Base-by-base conservation (phyloP, 768 basidiomycete species). In the Dentipellis fragilis region DNA sequence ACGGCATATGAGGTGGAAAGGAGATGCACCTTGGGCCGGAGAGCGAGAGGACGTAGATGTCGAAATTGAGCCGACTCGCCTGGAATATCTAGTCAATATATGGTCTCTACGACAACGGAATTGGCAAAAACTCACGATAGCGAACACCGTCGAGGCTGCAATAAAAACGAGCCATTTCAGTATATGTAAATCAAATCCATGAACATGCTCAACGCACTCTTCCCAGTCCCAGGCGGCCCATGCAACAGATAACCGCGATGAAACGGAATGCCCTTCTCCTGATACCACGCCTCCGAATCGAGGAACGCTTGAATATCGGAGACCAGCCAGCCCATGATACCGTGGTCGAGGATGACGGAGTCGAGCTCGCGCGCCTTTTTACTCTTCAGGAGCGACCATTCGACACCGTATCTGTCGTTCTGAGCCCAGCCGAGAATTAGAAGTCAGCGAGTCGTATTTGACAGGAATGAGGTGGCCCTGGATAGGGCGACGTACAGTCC, bases 1-100 rank as follows among this genome's bases (percentile, higher is more conserved):
- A n/a, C n/a, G n/a, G n/a, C n/a, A n/a, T n/a, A n/a, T 71, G 2
- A 75, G 72, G 1, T 74, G 69, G 65, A 83, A 81, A 0, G 80
- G 10, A 40, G 39, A n/a, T n/a, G n/a, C n/a, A 49, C 48, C 29
- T 49, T 10, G 48, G 21, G 10, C 48, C 48, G 14, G 19, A 49
- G 7, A 49, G 48, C 19, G 48, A 49, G 11, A 49, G 48, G 5
- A 49, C 23, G 22, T 49, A 49, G 9, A 49, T 23, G 19, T 49
- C 48, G 14, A 49, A n/a, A 9, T 35, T 35, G 48, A 22, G 29
- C 23, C 14, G 19, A 16, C 48, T 23, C 8, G 48, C 48, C 48
- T 49, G 16, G 3, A 16, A 9, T 2, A 19, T 29, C 3, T 14
- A 3, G 40, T 42, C 40, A 42, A 19, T 14, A 14, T 3, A 29